Conservation (phyloP, 345 rosid species). For the Populus ilicifolia region DNA sequence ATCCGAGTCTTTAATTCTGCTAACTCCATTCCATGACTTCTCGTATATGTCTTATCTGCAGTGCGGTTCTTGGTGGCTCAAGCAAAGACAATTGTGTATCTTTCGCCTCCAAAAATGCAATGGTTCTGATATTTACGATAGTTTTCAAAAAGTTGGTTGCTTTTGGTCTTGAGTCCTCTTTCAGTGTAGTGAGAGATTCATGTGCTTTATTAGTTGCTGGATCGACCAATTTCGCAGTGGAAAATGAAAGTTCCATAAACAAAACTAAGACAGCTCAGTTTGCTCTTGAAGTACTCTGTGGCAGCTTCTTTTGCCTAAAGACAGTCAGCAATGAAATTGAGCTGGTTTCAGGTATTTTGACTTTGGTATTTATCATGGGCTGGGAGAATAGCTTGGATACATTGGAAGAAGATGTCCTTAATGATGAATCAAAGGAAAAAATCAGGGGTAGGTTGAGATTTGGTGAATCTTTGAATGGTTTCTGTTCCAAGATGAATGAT, state of each 20-base stretch:
- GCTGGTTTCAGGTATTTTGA: constrained; percentile 53
- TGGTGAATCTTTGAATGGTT: constrained; percentile 39
- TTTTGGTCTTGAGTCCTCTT: constrained; percentile 57
- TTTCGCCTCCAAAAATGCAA: constrained; percentile 53
- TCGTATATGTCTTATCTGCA: constrained; percentile 38
- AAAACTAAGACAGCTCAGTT: constrained; percentile 45
- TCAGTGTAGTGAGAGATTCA: constrained; percentile 54
- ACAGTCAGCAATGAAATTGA: constrained; percentile 47
- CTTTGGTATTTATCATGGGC: constrained; percentile 55
- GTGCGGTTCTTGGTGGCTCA: constrained; percentile 79
- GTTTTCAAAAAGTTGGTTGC: constrained; percentile 46
- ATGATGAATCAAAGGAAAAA: constrained; percentile 32
- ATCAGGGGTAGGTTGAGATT: constrained; percentile 37
- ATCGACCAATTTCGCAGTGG: constrained; percentile 26
- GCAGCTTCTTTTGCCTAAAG: constrained; percentile 59
- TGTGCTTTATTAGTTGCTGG: constrained; percentile 36
- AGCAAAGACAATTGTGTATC: constrained; percentile 40
- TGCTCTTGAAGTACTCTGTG: constrained; percentile 59
- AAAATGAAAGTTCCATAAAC: constrained; percentile 26
- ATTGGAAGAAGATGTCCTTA: constrained; percentile 30
- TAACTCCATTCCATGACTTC: constrained; percentile 16
- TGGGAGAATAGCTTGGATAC: constrained; percentile 60
- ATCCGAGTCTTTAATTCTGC: neutral
- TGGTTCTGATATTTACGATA: constrained; percentile 44
- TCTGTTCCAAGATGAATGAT: constrained; percentile 41